Conservation (phyloP, 2,329 filamentous ascomycete genomes). For the Cladophialophora carrionii region DNA sequence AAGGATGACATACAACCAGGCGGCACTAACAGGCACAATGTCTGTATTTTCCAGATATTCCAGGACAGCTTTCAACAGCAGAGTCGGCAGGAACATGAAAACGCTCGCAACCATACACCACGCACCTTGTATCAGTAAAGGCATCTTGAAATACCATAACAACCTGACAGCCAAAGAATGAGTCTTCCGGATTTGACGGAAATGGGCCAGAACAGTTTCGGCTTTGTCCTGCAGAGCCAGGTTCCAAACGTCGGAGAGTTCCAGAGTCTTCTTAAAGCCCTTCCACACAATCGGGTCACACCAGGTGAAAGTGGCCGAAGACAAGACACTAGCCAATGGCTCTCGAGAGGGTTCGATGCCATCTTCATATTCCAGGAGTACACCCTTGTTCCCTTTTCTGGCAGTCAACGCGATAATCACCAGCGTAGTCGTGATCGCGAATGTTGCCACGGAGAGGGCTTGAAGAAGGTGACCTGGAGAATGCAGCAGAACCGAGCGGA, state of each 20-base stretch:
- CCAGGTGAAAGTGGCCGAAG: constrained; percentile 86
- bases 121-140: constrained; percentile 73
- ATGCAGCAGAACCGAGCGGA: constrained; percentile 84
- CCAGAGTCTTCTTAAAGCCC: constrained; percentile 82
- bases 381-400: constrained; percentile 87
- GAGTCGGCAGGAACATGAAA: constrained; percentile 87
- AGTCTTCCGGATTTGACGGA: constrained; percentile 83
- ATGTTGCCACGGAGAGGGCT: constrained; percentile 71
- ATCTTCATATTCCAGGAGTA: constrained; percentile 85
- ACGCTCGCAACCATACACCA: constrained; percentile 80
- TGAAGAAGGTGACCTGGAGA: constrained; percentile 66
- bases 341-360: constrained; percentile 85
- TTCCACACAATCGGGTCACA: constrained; percentile 85
- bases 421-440: constrained; percentile 73
- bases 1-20: constrained; percentile 94
- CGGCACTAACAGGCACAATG: constrained; percentile 76
- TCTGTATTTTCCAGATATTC: constrained; percentile 88
- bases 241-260: constrained; percentile 90
- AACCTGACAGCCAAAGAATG: constrained; percentile 77
- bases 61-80: constrained; percentile 87
- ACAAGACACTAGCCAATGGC: constrained; percentile 84
- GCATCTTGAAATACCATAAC: constrained; percentile 78
- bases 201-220: constrained; percentile 74
- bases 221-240: constrained; percentile 86
- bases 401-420: constrained; percentile 77